Conservation (phyloP, 306 rosid genomes). For the Vicia faba region DNA sequence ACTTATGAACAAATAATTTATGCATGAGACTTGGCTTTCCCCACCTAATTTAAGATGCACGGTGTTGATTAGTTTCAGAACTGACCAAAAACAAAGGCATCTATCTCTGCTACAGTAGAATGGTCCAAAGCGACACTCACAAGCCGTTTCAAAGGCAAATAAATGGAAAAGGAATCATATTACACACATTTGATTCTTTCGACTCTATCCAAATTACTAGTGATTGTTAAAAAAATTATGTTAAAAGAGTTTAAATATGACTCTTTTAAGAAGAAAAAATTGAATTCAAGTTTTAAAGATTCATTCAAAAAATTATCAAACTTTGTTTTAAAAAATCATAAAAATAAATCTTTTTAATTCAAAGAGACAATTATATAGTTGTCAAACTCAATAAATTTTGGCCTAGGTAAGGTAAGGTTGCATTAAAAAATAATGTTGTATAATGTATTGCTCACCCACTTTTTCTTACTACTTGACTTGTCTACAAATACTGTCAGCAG, state of each 20-base stretch:
- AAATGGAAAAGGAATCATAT: not conserved
- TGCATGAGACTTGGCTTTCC: constrained; percentile 28
- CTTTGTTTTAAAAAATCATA: no score
- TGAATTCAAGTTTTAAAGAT: no score
- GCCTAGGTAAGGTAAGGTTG: not conserved
- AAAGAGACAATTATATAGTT: no score
- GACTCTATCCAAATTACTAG: not conserved
- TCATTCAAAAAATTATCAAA: no score
- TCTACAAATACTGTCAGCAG: not conserved
- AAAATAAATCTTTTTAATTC: no score
- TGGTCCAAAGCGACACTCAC: constrained; percentile 11
- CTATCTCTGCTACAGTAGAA: not conserved
- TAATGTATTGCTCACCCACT: not conserved
- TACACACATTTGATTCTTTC: constrained; percentile 5
- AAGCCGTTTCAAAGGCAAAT: not conserved
- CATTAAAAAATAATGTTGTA: not conserved
- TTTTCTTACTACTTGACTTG: constrained; percentile 20
- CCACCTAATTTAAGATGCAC: not conserved
- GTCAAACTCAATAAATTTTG: not conserved
- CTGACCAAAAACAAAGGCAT: constrained; percentile 21
- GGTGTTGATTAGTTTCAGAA: not conserved
- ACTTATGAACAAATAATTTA: not conserved
- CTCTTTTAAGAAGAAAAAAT: no score
- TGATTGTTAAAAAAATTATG: no score
- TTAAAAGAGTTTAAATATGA: no score